These are phyloP conservation scores for Blastocystis sp. DNA, from an alignment of 352 stramenopile species.

Conservation along the genomic window DNA sequence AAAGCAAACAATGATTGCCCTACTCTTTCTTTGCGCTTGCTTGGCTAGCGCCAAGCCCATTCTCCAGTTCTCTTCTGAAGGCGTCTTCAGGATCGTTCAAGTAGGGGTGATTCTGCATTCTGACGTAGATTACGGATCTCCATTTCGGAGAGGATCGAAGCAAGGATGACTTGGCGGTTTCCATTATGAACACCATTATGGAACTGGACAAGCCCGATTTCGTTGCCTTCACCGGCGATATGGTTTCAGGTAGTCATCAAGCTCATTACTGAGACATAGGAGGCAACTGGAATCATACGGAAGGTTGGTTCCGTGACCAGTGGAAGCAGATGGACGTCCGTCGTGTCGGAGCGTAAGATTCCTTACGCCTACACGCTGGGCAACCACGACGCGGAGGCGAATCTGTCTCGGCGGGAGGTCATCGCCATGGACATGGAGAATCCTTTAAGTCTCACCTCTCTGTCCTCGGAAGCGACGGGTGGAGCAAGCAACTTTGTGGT, in stretches of 20 bases:
- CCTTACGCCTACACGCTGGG: slow-evolving; percentile 58
- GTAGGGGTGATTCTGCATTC: not conserved
- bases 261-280: not conserved
- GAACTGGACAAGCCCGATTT: slow-evolving; percentile 52
- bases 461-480: not conserved
- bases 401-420: slow-evolving; percentile 44
- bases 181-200: slow-evolving; percentile 26
- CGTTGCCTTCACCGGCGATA: slow-evolving; percentile 69
- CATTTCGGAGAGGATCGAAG: slow-evolving; percentile 49
- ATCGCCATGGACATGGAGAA: slow-evolving; percentile 50
- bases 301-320: slow-evolving; percentile 39
- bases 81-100: slow-evolving; percentile 53
- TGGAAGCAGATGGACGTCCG: slow-evolving; percentile 22
- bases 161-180: slow-evolving; percentile 12
- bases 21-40: not conserved
- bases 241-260: slow-evolving; percentile 23
- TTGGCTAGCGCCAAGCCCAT: not conserved
- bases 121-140: slow-evolving; percentile 41
- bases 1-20: too few relatives aligned
- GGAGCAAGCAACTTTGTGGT: slow-evolving; percentile 45
- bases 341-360: slow-evolving; percentile 15
- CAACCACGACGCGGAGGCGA: slow-evolving; percentile 64
- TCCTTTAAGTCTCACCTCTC: slow-evolving; percentile 36
- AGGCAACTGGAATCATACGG: slow-evolving; percentile 60
- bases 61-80: slow-evolving; percentile 49